These are phyloP conservation scores for Tricholoma sp. DNA, from an alignment of 768 basidiomycete species.

Conservation along the genomic window DNA sequence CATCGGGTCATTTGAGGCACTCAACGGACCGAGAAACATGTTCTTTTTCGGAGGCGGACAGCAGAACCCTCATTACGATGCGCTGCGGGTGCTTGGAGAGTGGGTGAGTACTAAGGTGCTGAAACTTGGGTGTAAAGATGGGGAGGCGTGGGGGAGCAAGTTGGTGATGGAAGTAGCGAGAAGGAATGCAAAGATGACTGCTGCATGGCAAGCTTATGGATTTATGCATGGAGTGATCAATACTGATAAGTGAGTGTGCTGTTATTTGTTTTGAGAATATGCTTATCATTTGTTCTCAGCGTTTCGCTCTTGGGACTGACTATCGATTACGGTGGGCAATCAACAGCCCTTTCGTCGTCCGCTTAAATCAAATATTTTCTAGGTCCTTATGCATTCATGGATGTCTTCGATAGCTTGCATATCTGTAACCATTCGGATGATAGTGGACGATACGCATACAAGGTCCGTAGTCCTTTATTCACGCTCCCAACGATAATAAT, in stretches of 20 bases:
- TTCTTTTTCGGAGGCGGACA: slow-evolving; percentile 78
- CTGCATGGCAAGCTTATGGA: slow-evolving; percentile 92
- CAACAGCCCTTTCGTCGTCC: not conserved
- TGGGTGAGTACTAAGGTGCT: slow-evolving; percentile 68
- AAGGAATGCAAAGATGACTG: slow-evolving; percentile 89
- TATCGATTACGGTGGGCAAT: slow-evolving; percentile 61
- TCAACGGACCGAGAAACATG: slow-evolving; percentile 61
- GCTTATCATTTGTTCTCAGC: slow-evolving; percentile 28
- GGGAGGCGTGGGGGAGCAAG: slow-evolving; percentile 62
- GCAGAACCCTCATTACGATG: slow-evolving; percentile 70
- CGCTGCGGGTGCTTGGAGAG: slow-evolving; percentile 65
- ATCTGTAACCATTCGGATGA: slow-evolving; percentile 91
- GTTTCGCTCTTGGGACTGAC: slow-evolving; percentile 72
- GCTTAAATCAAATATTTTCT: not conserved
- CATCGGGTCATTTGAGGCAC: slow-evolving; percentile 85
- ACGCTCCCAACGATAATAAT: not conserved
- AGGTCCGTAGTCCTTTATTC: slow-evolving; percentile 21
- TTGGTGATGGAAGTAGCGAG: slow-evolving; percentile 75
- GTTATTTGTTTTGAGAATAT: not conserved
- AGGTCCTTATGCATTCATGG: slow-evolving; percentile 96
- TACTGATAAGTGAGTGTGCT: slow-evolving; percentile 73
- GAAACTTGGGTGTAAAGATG: slow-evolving; percentile 38
- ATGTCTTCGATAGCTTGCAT: slow-evolving; percentile 78
- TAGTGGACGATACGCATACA: slow-evolving; percentile 73
- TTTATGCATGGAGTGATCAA: slow-evolving; percentile 98